These are phyloP conservation scores for Zostera marina DNA, from an alignment of 116 monocot genomes.

Conservation along the genomic window DNA sequence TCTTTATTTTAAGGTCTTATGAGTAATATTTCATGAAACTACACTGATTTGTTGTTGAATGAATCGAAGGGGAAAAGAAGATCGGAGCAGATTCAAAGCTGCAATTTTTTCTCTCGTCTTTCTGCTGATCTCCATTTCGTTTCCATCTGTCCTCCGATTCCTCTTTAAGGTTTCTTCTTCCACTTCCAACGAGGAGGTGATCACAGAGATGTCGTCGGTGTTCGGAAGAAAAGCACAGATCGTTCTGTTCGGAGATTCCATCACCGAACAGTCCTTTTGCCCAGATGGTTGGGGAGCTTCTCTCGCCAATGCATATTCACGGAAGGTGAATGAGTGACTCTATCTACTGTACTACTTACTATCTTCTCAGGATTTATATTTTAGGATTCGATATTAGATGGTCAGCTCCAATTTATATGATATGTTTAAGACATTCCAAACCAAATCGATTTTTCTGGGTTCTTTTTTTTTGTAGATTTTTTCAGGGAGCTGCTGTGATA, in stretches of 20 bases:
- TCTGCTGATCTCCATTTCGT: background rate
- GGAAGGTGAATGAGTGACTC: constrained; percentile 34
- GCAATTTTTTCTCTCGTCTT: too few relatives aligned
- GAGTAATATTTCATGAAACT: too few relatives aligned
- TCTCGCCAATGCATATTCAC: constrained; percentile 74
- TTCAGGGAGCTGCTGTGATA: too few relatives aligned
- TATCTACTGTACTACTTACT: background rate
- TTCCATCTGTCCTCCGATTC: background rate
- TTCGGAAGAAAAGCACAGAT: constrained; percentile 30
- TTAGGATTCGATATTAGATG: background rate
- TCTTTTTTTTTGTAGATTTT: too few relatives aligned
- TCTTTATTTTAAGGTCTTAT: too few relatives aligned
- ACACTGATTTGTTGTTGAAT: too few relatives aligned
- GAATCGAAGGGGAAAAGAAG: too few relatives aligned
- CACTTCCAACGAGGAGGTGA: background rate
- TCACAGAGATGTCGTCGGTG: background rate
- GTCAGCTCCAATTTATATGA: too few relatives aligned
- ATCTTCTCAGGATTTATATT: background rate
- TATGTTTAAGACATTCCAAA: too few relatives aligned
- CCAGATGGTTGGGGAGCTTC: constrained; percentile 79
- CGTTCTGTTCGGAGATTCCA: constrained; percentile 83
- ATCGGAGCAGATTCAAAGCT: too few relatives aligned
- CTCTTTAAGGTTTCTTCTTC: background rate
- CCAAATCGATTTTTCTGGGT: too few relatives aligned
- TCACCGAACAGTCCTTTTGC: constrained; percentile 78